A percentile compares a stretch with the other conserved stretches of the same genome.
These are phyloP conservation scores for Plantago ovata DNA, from an alignment of 257 asterid species.

Conservation along the genomic window DNA sequence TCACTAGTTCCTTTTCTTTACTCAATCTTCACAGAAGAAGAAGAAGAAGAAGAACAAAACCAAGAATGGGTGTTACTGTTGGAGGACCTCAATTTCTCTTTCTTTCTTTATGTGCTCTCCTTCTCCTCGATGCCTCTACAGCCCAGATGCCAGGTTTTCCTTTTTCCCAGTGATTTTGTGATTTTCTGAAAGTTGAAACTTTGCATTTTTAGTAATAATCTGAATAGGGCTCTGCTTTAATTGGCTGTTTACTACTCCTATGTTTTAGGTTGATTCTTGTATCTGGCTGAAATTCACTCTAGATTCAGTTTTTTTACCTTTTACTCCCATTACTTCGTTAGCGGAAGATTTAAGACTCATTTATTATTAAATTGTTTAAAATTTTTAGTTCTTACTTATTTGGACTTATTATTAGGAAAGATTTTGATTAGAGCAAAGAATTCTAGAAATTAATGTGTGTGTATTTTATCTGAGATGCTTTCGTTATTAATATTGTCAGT, in stretches of 20 bases:
- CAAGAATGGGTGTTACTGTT: constrained; percentile 51
- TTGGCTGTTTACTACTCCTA: not conserved
- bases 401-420: too few relatives aligned
- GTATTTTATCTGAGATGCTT: constrained; percentile 10
- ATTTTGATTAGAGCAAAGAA: constrained; percentile 3
- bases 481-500: not conserved
- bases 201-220: not conserved
- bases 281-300: constrained; percentile 11
- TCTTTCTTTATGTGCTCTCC: constrained; percentile 28
- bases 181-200: constrained; percentile 13
- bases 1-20: constrained; percentile 17
- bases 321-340: not conserved
- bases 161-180: not conserved
- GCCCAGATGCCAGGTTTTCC: constrained; percentile 90
- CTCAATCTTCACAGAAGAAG: constrained; percentile 15
- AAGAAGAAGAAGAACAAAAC: constrained; percentile 15
- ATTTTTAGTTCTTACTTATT: not conserved
- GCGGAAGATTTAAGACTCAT: not conserved
- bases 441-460: not conserved
- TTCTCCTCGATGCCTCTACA: constrained; percentile 47
- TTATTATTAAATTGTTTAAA: constrained; percentile 7
- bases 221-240: constrained; percentile 9
- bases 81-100: constrained; percentile 19
- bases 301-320: constrained; percentile 16
- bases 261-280: constrained; percentile 10